Evolutionary conservation across 352 stramenopile genomes (phyloP).

Genomic region (Globisporangium cystogenes): DNA sequence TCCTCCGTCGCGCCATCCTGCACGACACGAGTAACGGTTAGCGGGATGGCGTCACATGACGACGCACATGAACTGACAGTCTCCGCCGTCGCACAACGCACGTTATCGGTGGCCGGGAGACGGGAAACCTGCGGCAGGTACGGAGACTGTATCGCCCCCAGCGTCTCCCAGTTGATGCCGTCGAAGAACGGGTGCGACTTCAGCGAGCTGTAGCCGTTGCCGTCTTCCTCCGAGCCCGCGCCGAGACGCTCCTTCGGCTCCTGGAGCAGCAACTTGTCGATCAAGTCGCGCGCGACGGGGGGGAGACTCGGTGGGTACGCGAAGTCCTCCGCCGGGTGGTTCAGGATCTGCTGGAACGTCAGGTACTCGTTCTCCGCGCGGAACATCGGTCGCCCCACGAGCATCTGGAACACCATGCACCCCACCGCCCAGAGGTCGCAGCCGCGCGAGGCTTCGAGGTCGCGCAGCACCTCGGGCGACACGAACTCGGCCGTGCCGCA

Average conservation of each 20-base stretch:
- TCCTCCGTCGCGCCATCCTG: conserved; percentile 85
- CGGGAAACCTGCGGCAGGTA: conserved; percentile 56
- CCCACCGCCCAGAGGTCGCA: conserved; percentile 90
- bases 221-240: conserved; percentile 60
- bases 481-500: conserved; percentile 91
- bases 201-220: conserved; percentile 65
- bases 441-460: conserved; percentile 70
- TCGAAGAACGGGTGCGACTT: conserved; percentile 84
- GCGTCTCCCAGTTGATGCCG: conserved; percentile 63
- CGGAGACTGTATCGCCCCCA: conserved; percentile 40
- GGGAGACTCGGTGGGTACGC: conserved; percentile 57
- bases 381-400: conserved; percentile 81
- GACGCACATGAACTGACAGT: background rate
- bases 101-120: conserved; percentile 64
- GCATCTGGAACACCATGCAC: conserved; percentile 90
- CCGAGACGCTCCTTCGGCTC: conserved; percentile 69
- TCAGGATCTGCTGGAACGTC: conserved; percentile 88
- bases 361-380: conserved; percentile 88
- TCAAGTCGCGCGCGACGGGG: conserved; percentile 58
- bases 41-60: background rate
- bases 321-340: conserved; percentile 79
- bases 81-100: conserved; percentile 20
- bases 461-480: conserved; percentile 87
- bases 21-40: background rate
- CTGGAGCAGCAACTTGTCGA: conserved; percentile 75